Conservation (phyloP, 805 yeast genomes). For the Peterozyma toletana region DNA sequence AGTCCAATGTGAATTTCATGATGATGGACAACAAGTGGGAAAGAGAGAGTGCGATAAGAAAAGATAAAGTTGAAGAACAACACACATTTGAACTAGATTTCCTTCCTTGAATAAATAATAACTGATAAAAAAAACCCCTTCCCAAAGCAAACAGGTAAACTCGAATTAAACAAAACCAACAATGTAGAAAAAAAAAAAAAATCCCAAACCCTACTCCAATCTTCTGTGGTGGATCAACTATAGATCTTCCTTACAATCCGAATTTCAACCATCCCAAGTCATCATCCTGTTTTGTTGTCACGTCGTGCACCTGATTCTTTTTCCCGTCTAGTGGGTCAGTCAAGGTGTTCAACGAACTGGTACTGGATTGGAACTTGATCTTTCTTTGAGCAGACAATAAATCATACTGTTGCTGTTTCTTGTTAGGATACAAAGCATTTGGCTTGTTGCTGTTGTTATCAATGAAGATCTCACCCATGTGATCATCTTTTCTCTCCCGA, state of each 20-base stretch:
- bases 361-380: background rate
- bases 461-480: slow-evolving; percentile 7
- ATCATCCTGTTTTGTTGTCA: slow-evolving; percentile 20
- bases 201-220: too few relatives aligned
- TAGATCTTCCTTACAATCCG: slow-evolving; percentile 13
- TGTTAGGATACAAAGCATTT: background rate
- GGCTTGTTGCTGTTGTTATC: background rate
- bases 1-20: too few relatives aligned
- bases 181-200: too few relatives aligned
- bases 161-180: too few relatives aligned
- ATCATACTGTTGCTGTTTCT: background rate
- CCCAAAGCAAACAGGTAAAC: too few relatives aligned
- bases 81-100: too few relatives aligned
- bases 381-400: background rate
- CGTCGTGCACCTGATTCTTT: background rate
- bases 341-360: background rate
- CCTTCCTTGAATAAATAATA: too few relatives aligned
- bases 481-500: slow-evolving; percentile 2
- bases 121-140: too few relatives aligned
- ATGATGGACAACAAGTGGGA: too few relatives aligned
- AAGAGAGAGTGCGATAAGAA: too few relatives aligned
- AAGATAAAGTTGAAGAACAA: too few relatives aligned
- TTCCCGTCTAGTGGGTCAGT: background rate
- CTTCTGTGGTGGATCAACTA: too few relatives aligned
- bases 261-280: slow-evolving; percentile 32